Evolutionary conservation across 148 eudicot genomes (phyloP).

Genomic region (Rhododendron mucronatum): DNA sequence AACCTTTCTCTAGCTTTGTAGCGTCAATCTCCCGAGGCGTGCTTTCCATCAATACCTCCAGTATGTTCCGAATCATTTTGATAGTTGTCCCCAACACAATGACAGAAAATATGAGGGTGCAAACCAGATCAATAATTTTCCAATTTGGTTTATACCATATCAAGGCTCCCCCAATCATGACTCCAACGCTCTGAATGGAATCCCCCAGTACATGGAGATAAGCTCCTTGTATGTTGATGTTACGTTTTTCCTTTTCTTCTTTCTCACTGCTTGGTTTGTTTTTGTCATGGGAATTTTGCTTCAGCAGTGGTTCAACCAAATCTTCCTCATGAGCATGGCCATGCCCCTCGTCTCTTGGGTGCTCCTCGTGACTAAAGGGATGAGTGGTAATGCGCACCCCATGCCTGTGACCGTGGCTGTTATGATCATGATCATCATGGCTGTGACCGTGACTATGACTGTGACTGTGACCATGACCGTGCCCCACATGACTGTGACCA

Average conservation of each 20-base stretch:
- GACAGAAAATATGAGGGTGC: slow-evolving; percentile 70
- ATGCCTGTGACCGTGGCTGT: slow-evolving; percentile 37
- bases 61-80: slow-evolving; percentile 61
- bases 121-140: slow-evolving; percentile 71
- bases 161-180: slow-evolving; percentile 80
- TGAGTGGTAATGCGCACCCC: slow-evolving; percentile 37
- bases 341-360: slow-evolving; percentile 21
- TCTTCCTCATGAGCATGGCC: slow-evolving; percentile 36
- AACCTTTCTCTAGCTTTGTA: slow-evolving; percentile 54
- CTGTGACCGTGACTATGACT: slow-evolving; percentile 20
- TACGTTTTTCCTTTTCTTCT: slow-evolving; percentile 36
- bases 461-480: slow-evolving; percentile 24
- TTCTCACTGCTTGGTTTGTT: background rate
- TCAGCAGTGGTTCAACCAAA: slow-evolving; percentile 43
- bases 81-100: slow-evolving; percentile 65
- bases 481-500: slow-evolving; percentile 18
- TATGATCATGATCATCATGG: slow-evolving; percentile 15
- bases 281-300: slow-evolving; percentile 12
- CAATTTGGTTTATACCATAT: slow-evolving; percentile 79
- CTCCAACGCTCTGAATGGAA: slow-evolving; percentile 80
- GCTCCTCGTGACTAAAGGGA: slow-evolving; percentile 13
- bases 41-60: slow-evolving; percentile 87
- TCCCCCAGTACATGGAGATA: slow-evolving; percentile 86
- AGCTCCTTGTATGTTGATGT: slow-evolving; percentile 75
- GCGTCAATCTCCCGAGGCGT: slow-evolving; percentile 89